Base-by-base conservation (phyloP, 2,329 filamentous ascomycete genomes). In the Lachnellula suecica region DNA sequence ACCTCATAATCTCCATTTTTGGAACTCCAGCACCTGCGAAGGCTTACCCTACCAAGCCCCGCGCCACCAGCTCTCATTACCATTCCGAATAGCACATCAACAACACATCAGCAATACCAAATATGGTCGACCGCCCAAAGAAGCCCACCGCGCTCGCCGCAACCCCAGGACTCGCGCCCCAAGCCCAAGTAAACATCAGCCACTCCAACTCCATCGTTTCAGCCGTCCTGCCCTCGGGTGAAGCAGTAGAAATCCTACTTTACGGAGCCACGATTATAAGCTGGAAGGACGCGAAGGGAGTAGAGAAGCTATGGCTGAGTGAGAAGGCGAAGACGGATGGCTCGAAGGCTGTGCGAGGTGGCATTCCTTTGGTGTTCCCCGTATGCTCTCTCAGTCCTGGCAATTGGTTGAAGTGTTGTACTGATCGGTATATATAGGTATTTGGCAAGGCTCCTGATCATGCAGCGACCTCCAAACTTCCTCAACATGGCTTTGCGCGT, bases 401-500 rank as follows among this genome's bases (percentile, higher is more conserved):
- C 15, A 43, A 42, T 35, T 37, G 10, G 49, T 44, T 24, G 19
- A 45, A 31, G 2, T 23, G 15, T 17, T 24, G 3, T 22, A 22
- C 37, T 25, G 29, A 23, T 17, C 6, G 29, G 5, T 29, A 4
- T 5, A 5, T 46, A 31, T 52, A 91, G 91, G 84, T 92, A 68
- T 99, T 99, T 68, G 94, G 94, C 25, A 88, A 87, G 37, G 83
- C 88, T 11, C 85, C 89, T 47, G 79, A 85, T 60, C 85, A 92
- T 70, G 83, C 87, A 60, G 79, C 88, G n/a, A 94, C 91, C 24
- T 83, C 83, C 47, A 76, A 82, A 59, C 87, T 99, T 23, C 87
- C 92, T 3, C 92, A 97, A 74, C 94, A 97, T 75, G 94, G 94
- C 61, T 96, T 99, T 72, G 94, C 93, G 35, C 90, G 94, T 63